phyloP scores from a whole-genome alignment of 2,329 filamentous ascomycete species.

The Fusarium vanettenii region DNA sequence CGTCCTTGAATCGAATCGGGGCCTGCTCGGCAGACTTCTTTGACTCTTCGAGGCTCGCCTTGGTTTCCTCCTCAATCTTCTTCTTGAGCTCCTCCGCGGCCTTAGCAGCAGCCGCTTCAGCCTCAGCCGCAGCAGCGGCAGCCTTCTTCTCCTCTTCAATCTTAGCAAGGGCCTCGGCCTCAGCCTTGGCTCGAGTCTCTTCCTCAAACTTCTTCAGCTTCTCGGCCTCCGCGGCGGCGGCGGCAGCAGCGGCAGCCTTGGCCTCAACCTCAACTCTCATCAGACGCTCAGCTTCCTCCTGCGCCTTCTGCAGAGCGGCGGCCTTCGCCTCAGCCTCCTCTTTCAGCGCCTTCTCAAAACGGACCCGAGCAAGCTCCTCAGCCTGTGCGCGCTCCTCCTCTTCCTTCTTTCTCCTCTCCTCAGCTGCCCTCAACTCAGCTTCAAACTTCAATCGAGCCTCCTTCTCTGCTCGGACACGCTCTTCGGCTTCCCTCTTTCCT shows the following conservation, averaged over 20 bases:
- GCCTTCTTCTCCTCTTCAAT: constrained; percentile 58
- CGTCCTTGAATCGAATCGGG: constrained; percentile 91
- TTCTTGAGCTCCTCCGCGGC: constrained; percentile 71
- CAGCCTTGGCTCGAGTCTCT: constrained; percentile 54
- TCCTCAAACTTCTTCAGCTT: constrained; percentile 57
- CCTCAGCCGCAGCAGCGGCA: constrained; percentile 54
- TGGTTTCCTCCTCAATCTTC: constrained; percentile 67
- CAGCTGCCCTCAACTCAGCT: constrained; percentile 56
- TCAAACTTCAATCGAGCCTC: constrained; percentile 54
- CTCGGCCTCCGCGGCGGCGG: constrained; percentile 51
- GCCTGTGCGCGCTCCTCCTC: constrained; percentile 55
- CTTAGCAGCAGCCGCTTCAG: constrained; percentile 63
- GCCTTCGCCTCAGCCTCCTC: constrained; percentile 55
- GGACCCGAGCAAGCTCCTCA: constrained; percentile 59
- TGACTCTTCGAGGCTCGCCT: constrained; percentile 59
- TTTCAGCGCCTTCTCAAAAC: constrained; percentile 56
- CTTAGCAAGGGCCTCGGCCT: constrained; percentile 49
- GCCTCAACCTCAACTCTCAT: constrained; percentile 54
- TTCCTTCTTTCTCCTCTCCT: constrained; percentile 55
- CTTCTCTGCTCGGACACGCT: constrained; percentile 54
- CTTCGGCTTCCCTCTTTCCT: constrained; percentile 61
- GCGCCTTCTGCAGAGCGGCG: constrained; percentile 54
- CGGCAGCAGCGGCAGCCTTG: constrained; percentile 54
- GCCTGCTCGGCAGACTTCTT: constrained; percentile 71
- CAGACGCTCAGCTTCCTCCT: constrained; percentile 56